Evolutionary conservation across 176 grass and related monocot species (phyloP), one percentile per base, ranked within the genome.

Genomic region (Stipa capillata): DNA sequence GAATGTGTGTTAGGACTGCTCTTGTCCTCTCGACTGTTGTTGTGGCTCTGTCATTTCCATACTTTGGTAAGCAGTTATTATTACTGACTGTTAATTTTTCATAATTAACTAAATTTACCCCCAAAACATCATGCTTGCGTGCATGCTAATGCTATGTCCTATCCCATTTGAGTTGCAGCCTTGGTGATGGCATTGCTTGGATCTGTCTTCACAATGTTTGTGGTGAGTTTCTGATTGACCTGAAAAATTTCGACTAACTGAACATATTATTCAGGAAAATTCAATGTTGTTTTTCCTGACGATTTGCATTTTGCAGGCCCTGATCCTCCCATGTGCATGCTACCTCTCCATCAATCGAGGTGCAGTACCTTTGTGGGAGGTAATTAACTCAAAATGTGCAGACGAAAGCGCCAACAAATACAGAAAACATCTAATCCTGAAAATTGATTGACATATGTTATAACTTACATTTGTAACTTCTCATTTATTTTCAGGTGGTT

Each of bases 151-250:
- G 50, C 1, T 48, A 55, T 18, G 37, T 10, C 14, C 17, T 54
- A 68, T 51, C 1, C 43, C 12, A 23, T 79, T n/a, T 78, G 35
- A 20, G 17, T 35, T 90, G 25, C 75, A 96, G 90, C 59, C 29
- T 47, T 90, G 81, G 90, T 96, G 40, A 96, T 96, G 93, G 84
- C 89, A 73, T 47, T 96, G 24, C 89, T 92, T 66, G 89, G 93
- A 80, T 96, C 87, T 55, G 81, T 92, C 39, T 96, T 96, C 74
- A 90, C 93, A 63, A 96, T 92, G 93, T 77, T 92, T 27, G 87
- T 96, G 87, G 87, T 92, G 81, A 65, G 82, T 76, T 83, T 68
- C 45, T 62, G 6, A 37, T 63, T 63, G 17, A 49, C 27, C 15
- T 70, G 6, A 39, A 62, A 41, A n/a, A n/a, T n/a, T 60, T 77